These are phyloP conservation scores for Diaporthe vexans DNA, from an alignment of 2,329 filamentous ascomycete genomes.

Conservation along the genomic window DNA sequence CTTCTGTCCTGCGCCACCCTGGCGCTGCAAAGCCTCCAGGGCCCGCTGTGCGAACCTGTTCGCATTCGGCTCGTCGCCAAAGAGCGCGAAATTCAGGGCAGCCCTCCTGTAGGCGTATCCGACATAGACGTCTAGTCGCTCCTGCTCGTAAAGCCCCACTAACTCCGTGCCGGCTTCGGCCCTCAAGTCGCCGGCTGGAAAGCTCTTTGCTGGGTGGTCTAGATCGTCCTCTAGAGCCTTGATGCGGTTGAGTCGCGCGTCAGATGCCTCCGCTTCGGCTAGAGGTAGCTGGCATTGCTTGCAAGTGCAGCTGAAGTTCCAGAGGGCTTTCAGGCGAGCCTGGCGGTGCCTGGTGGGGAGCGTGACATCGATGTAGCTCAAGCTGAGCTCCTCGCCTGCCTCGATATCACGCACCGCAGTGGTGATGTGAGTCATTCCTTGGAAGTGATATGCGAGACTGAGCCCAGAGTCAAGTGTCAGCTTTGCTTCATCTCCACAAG, in stretches of 20 bases:
- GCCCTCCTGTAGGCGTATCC: slow-evolving; percentile 4
- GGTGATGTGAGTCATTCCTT: slow-evolving; percentile 53
- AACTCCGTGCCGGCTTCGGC: neutral
- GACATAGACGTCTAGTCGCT: slow-evolving; percentile 7
- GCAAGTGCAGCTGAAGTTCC: slow-evolving; percentile 16
- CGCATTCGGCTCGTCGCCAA: slow-evolving; percentile 13
- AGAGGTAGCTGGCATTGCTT: neutral
- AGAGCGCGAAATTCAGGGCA: neutral
- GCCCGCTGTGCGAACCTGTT: neutral
- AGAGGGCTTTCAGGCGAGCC: neutral
- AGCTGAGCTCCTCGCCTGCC: slow-evolving; percentile 57
- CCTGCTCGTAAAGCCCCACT: slow-evolving; percentile 8
- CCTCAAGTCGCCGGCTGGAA: neutral
- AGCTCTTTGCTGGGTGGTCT: slow-evolving; percentile 2
- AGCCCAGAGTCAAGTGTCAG: neutral
- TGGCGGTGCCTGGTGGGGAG: neutral
- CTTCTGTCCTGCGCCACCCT: neutral
- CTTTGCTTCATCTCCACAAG: slow-evolving; percentile 27
- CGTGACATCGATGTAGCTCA: slow-evolving; percentile 53
- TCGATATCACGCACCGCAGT: slow-evolving; percentile 54
- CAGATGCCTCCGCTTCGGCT: slow-evolving; percentile 3
- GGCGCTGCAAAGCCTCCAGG: neutral
- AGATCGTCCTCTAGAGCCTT: neutral
- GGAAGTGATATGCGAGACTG: slow-evolving; percentile 18
- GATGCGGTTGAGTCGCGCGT: neutral